Evolutionary conservation across 495 filamentous ascomycete species (phyloP), one percentile per base, ranked within the genome.

Genomic region (Astrothelium subdiscretum): DNA sequence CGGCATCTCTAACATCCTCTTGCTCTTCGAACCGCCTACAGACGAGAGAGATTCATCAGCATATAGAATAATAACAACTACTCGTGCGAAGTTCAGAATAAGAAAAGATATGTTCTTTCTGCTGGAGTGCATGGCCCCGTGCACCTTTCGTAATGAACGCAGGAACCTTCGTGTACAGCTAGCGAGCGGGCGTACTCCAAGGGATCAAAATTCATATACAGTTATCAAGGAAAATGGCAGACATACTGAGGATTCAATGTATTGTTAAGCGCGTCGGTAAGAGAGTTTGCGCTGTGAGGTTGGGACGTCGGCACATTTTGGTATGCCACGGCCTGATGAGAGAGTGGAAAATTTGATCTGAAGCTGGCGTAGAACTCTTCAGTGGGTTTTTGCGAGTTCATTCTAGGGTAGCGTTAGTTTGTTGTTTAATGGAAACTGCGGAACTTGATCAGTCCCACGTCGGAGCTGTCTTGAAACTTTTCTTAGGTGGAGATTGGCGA

Each of bases 361-460:
- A 96, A 96, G 75, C 82, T 84, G 70, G 81, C 85, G 77, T 92
- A 85, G 67, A 96, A 81, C 65, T 92, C 90, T 67, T 89, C 85
- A 68, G 81, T 85, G 43, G 91, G 91, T 78, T 95, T 96, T 74
- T 91, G 91, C 51, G 88, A 84, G 68, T 85, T 91, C 68, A 84
- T 89, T 68, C 90, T 95, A 70, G 65, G 29, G 61, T 59, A n/a
- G 20, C 4, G 63, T 66, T 62, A 65, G 68, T 31, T 60, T 31
- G 29, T 11, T 54, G 35, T 8, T 54, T 24, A 10, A 12, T n/a
- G 8, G 24, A 27, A 29, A 24, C 24, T 29, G 22, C 8, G 20
- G 48, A 10, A 26, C 10, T 11, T 8, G 20, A 3, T 2, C 12
- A 54, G 24, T 48, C 48, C 48, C 10, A 54, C 3, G 8, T 27